Base-by-base conservation (phyloP, 2,329 filamentous ascomycete genomes). In the Colletotrichum spaethianum region DNA sequence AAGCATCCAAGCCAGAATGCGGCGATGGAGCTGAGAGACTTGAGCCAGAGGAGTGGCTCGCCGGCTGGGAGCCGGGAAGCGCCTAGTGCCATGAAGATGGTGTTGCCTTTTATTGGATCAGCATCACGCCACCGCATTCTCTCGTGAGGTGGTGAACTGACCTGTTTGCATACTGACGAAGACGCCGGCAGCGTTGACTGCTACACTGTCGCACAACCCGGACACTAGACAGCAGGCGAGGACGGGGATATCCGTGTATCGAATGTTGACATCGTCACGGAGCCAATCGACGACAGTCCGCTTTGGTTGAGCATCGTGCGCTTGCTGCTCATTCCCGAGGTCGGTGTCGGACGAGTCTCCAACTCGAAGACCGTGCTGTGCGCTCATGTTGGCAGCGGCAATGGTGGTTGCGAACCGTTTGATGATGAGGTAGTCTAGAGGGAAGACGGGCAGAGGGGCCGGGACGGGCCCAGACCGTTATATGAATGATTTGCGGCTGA, bases 81-180 rank as follows among this genome's bases (percentile, higher is more conserved):
- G 67, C 89, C 89, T 28, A 92, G 86, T 23, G 87, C 89, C 48
- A 92, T 83, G 80, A 91, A 91, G 75, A 92, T 87, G 12, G 90
- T 91, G 79, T 92, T 92, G 48, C 89, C 89, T 81, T 50, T 9
- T 6, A 16, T 20, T 12, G 44, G 11, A 28, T 71, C 8, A 68
- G 68, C 11, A n/a, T 20, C 36, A 14, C 6, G 23, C 26, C 31
- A 14, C 1, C 16, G 33, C 8, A 7, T n/a, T 52, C 3, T 20
- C 5, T 26, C 42, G 44, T 42, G 26, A 28, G 31, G 20, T n/a
- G 20, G 14, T 12, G 7, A 2, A 57, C 61, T 62, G 16, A 71
- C 70, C 70, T 20, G 82, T 84, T 73, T 84, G 82, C 82, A 84
- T 84, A 55, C 79, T 81, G 31, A 83, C 83, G 65, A 83, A 83